These are phyloP conservation scores for Leccinum subgranulosum DNA, from an alignment of 768 basidiomycete species.

Conservation along the genomic window DNA sequence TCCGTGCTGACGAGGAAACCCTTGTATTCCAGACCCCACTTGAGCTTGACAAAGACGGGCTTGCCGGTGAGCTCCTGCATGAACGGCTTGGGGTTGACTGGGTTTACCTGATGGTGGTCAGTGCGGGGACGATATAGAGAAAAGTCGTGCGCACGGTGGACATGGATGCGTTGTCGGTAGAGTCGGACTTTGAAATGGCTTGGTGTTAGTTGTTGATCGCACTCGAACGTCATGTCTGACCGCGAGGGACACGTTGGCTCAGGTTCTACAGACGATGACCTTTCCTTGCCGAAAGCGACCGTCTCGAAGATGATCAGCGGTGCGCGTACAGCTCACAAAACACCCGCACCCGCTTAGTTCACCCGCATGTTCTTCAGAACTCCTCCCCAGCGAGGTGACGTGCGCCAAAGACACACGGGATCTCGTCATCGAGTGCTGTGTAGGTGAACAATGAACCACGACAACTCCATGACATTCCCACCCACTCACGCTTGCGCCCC, in stretches of 20 bases:
- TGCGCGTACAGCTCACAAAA: conserved; percentile 28
- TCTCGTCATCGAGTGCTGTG: conserved; percentile 96
- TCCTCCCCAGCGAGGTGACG: conserved; percentile 81
- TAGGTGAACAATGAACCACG: conserved; percentile 70
- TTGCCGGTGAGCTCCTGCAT: conserved; percentile 98
- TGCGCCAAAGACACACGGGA: conserved; percentile 97
- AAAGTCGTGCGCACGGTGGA: conserved; percentile 33
- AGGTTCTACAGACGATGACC: conserved; percentile 81
- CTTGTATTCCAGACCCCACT: conserved; percentile 99
- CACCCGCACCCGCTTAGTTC: conserved; percentile 7
- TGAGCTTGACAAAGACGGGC: conserved; percentile 89
- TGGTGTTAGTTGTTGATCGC: neutral
- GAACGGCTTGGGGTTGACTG: conserved; percentile 99
- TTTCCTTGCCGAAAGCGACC: conserved; percentile 94
- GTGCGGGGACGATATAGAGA: conserved; percentile 52
- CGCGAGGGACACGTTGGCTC: conserved; percentile 71
- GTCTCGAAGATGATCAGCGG: conserved; percentile 97
- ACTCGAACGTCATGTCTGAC: conserved; percentile 70
- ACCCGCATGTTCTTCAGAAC: conserved; percentile 49
- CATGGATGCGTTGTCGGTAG: neutral
- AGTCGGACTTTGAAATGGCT: conserved; percentile 38
- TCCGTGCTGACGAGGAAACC: conserved; percentile 98
- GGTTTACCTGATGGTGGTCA: conserved; percentile 64
- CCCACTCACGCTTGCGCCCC: conserved; percentile 10
- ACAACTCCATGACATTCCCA: conserved; percentile 2